Evolutionary conservation across 164 flowering plant genomes (phyloP).

Genomic region (Aristolochia contorta): DNA sequence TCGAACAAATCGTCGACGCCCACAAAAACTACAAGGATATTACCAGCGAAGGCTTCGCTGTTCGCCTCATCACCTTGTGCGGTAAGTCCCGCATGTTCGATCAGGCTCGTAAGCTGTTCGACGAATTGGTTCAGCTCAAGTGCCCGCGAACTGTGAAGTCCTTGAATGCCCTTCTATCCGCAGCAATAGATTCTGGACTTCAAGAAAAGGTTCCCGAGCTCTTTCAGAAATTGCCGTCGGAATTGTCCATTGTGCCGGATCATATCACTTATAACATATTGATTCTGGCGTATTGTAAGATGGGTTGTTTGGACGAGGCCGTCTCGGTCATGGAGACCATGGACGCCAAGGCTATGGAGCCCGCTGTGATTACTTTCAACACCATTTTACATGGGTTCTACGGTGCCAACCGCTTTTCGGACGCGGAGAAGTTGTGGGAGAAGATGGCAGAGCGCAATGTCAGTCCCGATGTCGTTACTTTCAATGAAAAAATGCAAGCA

Average conservation of each 20-base stretch:
- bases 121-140: slow-evolving; percentile 39
- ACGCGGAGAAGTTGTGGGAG: slow-evolving; percentile 35
- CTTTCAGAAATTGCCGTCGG: slow-evolving; percentile 21
- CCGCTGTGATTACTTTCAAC: slow-evolving; percentile 34
- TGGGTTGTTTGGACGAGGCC: slow-evolving; percentile 29
- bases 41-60: slow-evolving; percentile 19
- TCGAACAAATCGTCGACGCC: slow-evolving; percentile 31
- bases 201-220: slow-evolving; percentile 23
- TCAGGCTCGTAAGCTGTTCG: slow-evolving; percentile 42
- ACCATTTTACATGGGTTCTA: slow-evolving; percentile 28
- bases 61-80: slow-evolving; percentile 21
- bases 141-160: slow-evolving; percentile 30
- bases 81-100: slow-evolving; percentile 35
- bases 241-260: slow-evolving; percentile 24
- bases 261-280: slow-evolving; percentile 29
- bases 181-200: slow-evolving; percentile 22
- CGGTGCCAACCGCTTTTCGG: slow-evolving; percentile 13
- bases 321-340: slow-evolving; percentile 26
- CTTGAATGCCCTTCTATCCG: slow-evolving; percentile 39
- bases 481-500: slow-evolving; percentile 26
- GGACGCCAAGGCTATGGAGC: slow-evolving; percentile 25
- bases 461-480: slow-evolving; percentile 21
- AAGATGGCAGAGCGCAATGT: slow-evolving; percentile 24
- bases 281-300: slow-evolving; percentile 27
- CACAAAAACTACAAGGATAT: slow-evolving; percentile 29